Evolutionary conservation across 371 early-diverging fungal species (phyloP).

Genomic region (Mucor indicus): DNA sequence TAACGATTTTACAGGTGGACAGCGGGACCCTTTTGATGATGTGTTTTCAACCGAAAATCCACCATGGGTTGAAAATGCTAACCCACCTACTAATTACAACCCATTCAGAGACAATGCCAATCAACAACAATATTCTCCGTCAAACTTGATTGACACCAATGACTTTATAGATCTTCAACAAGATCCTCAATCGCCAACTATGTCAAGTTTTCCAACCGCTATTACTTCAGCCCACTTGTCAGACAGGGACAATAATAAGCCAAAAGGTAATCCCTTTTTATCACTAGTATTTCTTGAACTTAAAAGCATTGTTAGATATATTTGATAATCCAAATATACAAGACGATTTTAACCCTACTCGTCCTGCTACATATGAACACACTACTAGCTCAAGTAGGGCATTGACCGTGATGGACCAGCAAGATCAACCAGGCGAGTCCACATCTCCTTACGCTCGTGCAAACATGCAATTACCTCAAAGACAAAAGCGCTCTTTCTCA

Average conservation of each 20-base stretch:
- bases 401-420: too few relatives aligned
- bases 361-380: not conserved
- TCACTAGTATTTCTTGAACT: not conserved
- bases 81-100: constrained; percentile 6
- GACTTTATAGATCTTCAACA: constrained; percentile 25
- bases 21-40: constrained; percentile 22
- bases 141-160: constrained; percentile 1
- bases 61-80: constrained; percentile 5
- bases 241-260: not conserved
- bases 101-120: constrained; percentile 13
- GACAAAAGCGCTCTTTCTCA: constrained; percentile 4
- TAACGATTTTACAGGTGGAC: constrained; percentile 3
- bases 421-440: not conserved
- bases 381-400: too few relatives aligned
- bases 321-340: constrained; percentile 15
- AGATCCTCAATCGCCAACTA: not conserved
- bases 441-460: constrained; percentile 25
- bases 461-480: constrained; percentile 16
- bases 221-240: constrained; percentile 1
- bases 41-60: constrained; percentile 2
- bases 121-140: constrained; percentile 12
- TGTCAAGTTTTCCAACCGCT: not conserved
- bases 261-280: not conserved
- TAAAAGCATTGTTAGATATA: not conserved
- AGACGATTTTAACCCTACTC: not conserved